phyloP scores from a whole-genome alignment of 2,329 filamentous ascomycete species.

The Colletotrichum cuscutae region DNA sequence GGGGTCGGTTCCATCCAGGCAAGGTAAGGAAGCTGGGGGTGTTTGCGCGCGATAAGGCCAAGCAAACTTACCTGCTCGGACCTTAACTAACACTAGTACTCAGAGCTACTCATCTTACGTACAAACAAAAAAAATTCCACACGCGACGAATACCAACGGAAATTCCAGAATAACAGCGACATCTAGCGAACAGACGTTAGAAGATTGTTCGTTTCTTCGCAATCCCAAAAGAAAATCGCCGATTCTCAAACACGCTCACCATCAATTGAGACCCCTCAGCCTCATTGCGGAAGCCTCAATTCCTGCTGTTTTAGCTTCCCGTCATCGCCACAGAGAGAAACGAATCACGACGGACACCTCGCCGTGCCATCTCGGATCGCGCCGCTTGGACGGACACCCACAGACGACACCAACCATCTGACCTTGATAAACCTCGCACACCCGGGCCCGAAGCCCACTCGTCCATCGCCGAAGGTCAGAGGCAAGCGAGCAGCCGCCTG shows the following conservation, averaged over 20 bases:
- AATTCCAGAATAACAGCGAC: neutral
- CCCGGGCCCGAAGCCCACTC: constrained; percentile 26
- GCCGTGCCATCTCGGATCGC: constrained; percentile 17
- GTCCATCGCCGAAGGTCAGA: constrained; percentile 17
- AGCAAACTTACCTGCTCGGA: neutral
- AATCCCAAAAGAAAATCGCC: neutral
- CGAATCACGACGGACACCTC: constrained; percentile 9
- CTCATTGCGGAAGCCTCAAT: constrained; percentile 13
- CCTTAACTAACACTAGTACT: constrained; percentile 1
- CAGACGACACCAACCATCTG: constrained; percentile 29
- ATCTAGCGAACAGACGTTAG: constrained; percentile 14
- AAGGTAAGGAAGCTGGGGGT: neutral
- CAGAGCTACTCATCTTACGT: neutral
- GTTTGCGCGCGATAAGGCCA: neutral
- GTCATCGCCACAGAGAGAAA: constrained; percentile 25
- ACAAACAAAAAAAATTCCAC: neutral
- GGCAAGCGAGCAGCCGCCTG: neutral
- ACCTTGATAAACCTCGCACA: constrained; percentile 21
- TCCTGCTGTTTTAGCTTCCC: constrained; percentile 20
- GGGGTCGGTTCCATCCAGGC: neutral
- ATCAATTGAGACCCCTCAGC: constrained; percentile 32
- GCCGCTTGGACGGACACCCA: constrained; percentile 27
- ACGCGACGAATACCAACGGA: neutral
- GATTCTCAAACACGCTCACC: constrained; percentile 19
- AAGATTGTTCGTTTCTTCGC: constrained; percentile 10